phyloP scores from a whole-genome alignment of 139 green algal genomes.

The Chlamydomonas sp. region DNA sequence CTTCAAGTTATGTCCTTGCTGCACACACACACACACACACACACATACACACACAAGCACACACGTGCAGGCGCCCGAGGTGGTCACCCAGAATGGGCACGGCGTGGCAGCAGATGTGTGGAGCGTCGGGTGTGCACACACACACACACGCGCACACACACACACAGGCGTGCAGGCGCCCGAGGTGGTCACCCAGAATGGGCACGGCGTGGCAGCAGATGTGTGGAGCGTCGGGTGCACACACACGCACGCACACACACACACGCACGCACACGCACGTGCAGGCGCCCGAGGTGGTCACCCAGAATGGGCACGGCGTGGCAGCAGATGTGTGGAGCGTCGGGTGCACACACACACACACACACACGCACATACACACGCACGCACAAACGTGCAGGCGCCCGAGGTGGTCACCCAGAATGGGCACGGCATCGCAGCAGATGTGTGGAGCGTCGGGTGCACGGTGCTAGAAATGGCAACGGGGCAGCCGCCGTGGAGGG shows the following conservation, averaged over 20 bases:
- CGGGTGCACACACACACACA: neutral
- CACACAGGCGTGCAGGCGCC: slow-evolving; percentile 37
- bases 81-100: slow-evolving; percentile 68
- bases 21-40: too few species aligned
- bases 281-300: slow-evolving; percentile 82
- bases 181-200: slow-evolving; percentile 69
- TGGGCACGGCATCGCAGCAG: slow-evolving; percentile 54
- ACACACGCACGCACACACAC: neutral
- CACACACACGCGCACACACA: neutral
- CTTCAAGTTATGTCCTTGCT: too few species aligned
- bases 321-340: slow-evolving; percentile 11
- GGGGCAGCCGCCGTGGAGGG: slow-evolving; percentile 71
- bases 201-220: slow-evolving; percentile 62
- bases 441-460: slow-evolving; percentile 85
- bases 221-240: slow-evolving; percentile 84
- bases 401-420: slow-evolving; percentile 77
- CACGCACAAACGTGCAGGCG: slow-evolving; percentile 24
- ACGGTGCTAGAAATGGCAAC: slow-evolving; percentile 89
- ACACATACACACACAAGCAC: too few species aligned
- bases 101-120: slow-evolving; percentile 27
- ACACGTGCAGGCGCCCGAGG: slow-evolving; percentile 65
- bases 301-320: slow-evolving; percentile 52
- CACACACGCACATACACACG: neutral
- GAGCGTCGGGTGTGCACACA: neutral
- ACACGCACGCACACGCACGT: neutral